These are phyloP conservation scores for Albugo candida DNA, from an alignment of 352 stramenopile species.

Conservation along the genomic window DNA sequence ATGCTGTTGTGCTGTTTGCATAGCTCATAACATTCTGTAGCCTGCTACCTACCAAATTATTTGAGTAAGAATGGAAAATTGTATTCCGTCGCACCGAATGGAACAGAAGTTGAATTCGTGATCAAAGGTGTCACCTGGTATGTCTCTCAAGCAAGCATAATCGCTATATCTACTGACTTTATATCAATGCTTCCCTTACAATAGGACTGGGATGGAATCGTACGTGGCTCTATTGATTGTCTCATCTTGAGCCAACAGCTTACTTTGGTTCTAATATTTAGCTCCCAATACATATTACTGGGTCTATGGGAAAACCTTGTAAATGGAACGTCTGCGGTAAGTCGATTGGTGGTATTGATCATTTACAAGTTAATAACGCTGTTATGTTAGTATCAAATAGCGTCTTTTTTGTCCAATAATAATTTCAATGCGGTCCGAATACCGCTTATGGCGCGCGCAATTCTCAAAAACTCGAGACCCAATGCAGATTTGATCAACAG, in stretches of 20 bases:
- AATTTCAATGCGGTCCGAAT: constrained; percentile 25
- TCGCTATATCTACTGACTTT: not conserved
- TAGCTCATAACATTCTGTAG: constrained; percentile 7
- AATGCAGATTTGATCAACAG: constrained; percentile 6
- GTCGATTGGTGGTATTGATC: not conserved
- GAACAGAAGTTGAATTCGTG: constrained; percentile 37
- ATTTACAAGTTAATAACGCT: not conserved
- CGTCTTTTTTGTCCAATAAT: constrained; percentile 17
- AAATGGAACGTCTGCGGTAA: constrained; percentile 49
- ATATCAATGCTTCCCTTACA: not conserved
- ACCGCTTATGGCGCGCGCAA: constrained; percentile 12
- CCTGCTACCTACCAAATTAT: constrained; percentile 47
- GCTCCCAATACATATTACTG: constrained; percentile 17
- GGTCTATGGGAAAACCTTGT: constrained; percentile 55
- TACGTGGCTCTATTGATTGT: constrained; percentile 11
- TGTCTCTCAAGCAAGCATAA: not conserved
- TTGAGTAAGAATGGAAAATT: constrained; percentile 54
- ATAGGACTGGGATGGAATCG: constrained; percentile 53
- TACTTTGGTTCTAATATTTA: not conserved
- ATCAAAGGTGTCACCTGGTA: constrained; percentile 65
- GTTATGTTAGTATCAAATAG: constrained; percentile 14
- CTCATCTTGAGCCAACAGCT: not conserved
- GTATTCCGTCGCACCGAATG: constrained; percentile 31
- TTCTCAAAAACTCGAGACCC: constrained; percentile 8
- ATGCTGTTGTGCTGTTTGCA: constrained; percentile 3